A percentile compares a stretch with the other conserved stretches of the same genome.
Conservation (phyloP, 192 early-diverging fungal genomes). For the Backusella sp. region DNA sequence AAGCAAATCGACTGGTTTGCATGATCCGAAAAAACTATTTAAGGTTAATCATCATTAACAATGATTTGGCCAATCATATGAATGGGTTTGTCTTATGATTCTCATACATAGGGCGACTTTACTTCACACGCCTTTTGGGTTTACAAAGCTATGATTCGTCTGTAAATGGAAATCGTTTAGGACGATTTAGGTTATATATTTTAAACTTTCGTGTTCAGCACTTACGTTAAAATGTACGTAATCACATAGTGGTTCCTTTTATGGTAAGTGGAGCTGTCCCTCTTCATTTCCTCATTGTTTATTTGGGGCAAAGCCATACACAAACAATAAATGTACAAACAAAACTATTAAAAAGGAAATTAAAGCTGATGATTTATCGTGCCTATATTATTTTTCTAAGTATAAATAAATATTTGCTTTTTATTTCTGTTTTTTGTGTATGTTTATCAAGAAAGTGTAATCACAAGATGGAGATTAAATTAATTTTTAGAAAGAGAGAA, state of each 20-base stretch:
- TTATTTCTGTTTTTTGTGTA: not conserved
- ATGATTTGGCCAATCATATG: not conserved
- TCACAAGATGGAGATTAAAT: not conserved
- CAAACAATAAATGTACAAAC: not conserved
- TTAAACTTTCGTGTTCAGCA: not conserved
- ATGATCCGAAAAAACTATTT: conserved; percentile 9
- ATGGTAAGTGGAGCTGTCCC: not conserved
- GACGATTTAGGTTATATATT: not conserved
- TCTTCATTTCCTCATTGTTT: not conserved
- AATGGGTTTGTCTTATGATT: not conserved
- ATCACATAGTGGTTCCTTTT: conserved; percentile 6
- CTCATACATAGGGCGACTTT: not conserved
- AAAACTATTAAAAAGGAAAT: not conserved
- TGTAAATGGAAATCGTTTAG: conserved; percentile 2
- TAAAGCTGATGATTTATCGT: not conserved
- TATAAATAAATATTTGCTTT: not conserved
- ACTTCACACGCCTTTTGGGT: not conserved
- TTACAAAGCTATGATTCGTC: not conserved
- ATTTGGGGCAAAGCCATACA: not conserved
- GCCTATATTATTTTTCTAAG: not conserved
- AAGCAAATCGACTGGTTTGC: conserved; percentile 6
- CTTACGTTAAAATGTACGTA: conserved; percentile 1
- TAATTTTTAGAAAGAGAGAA: not conserved
- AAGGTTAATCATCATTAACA: conserved; percentile 5
- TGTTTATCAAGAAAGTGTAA: not conserved